A percentile compares a stretch with the other conserved stretches of the same genome.
phyloP scores from a whole-genome alignment of 164 flowering plant species.

The Kalanchoe fedtschenkoi region DNA sequence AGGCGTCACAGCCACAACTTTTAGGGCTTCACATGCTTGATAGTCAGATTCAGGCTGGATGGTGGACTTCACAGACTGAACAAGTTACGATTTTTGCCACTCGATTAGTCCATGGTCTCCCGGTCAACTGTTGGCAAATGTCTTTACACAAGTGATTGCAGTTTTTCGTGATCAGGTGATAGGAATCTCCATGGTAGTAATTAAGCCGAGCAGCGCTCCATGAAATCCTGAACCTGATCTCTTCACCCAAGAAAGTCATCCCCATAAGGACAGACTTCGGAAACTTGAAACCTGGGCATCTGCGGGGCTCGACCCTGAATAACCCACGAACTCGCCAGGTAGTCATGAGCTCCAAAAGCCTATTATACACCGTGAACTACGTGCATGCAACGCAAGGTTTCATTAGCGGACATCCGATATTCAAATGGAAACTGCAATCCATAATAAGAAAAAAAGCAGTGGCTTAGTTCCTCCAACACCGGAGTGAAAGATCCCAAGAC shows the following conservation, averaged over 20 bases:
- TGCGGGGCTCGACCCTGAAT: conserved; percentile 53
- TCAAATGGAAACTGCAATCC: not conserved
- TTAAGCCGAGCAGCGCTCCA: conserved; percentile 36
- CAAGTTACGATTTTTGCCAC: conserved; percentile 50
- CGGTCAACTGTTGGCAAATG: conserved; percentile 42
- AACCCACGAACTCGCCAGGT: conserved; percentile 47
- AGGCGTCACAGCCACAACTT: conserved; percentile 24
- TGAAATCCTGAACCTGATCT: conserved; percentile 37
- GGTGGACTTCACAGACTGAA: too few relatives aligned
- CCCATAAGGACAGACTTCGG: conserved; percentile 56
- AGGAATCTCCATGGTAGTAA: conserved; percentile 45
- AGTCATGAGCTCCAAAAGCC: conserved; percentile 59
- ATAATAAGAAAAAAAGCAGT: not conserved
- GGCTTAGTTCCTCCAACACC: conserved; percentile 37
- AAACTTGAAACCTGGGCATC: conserved; percentile 62
- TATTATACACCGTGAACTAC: conserved; percentile 56
- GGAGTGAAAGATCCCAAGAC: conserved; percentile 40
- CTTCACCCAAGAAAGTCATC: conserved; percentile 35
- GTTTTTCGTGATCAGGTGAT: conserved; percentile 51
- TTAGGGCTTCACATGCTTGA: too few relatives aligned
- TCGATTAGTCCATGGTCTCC: conserved; percentile 58
- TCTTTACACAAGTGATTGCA: conserved; percentile 71
- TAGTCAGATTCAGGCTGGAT: too few relatives aligned
- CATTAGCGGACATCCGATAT: not conserved
- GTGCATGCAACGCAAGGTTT: not conserved